Evolutionary conservation across 2,329 filamentous ascomycete species (phyloP), one percentile per base, ranked within the genome.

Genomic region (Penicillium griseofulvum): DNA sequence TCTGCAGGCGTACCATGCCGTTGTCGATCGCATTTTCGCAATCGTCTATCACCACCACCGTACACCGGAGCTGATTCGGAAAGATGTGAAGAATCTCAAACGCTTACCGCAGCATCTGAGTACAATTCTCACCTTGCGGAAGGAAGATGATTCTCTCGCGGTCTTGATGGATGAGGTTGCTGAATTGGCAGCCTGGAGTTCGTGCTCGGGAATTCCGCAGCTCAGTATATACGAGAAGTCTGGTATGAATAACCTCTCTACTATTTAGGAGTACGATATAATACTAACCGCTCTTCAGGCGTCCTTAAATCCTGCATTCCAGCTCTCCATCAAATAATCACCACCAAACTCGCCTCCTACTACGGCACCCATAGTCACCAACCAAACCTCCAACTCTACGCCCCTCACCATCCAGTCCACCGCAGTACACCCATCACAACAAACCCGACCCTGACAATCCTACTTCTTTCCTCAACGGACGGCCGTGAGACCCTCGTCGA

Each of bases 1-100:
- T 55, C 87, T 92, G 55, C 87, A 91, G 69, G 84, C 86, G 52
- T 94, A 91, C 76, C 88, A 93, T 71, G 84, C 87, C 9, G 81
- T 96, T 47, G 80, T 86, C 63, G 89, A 94, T 71, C 87, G 89
- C 56, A 78, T 93, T 60, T 84, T 91, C 50, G 89, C 90, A 10
- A 83, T 97, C 58, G 80, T 96, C 52, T 92, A 93, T 73, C 94
- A 99, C 77, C 95, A 99, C 76, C 94, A 99, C 74, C 89, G 90
- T 49, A 96, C 93, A 0, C 94, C 94, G 8, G 90, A 96, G 70
- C 85, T 96, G 69, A 96, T 99, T 64, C 86, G 88, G 68, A 87
- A 88, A 67, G 94, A 99, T 76, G 87, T 97, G 26, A 85, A 85
- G 71, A 81, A 82, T 10, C 75, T 99, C 54, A 82, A 80, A 55